Base-by-base conservation (phyloP, 495 filamentous ascomycete species). In the Neurospora tetrasperma region DNA sequence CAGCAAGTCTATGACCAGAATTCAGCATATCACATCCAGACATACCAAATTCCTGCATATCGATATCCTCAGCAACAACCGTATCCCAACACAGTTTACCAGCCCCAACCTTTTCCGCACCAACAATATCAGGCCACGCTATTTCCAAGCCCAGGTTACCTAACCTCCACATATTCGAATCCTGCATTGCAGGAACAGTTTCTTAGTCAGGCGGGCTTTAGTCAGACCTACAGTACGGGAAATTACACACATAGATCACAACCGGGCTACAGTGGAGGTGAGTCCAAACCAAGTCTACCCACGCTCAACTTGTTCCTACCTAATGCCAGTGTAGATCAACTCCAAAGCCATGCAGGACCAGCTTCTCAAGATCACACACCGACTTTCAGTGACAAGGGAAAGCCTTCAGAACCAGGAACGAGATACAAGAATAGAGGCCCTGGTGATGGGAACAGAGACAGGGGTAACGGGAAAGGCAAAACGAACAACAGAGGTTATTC, bases 321-420 rank as follows among this genome's bases (percentile, higher is more conserved):
- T 66, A 31, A 31, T 66, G 5, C 11, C 48, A 7, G 2, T 66
- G 54, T 35, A 66, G 54, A 66, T 66, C 54, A 66, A 66, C 11
- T 9, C 70, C 14, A 62, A 20, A 1, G 20, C 54, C 18, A n/a
- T 20, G 42, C 71, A 72, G 27, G 66, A 31, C 12, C 69, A 8
- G 54, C 27, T 66, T 66, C 2, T 9, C 27, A 66, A 5, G 14
- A 72, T 35, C 27, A 44, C 35, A 38, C 68, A 12, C 41, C 27
- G 4, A 18, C 70, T 4, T 39, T 39, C 10, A 77, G 70, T 20
- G 42, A 70, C 18, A 74, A 73, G 39, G 44, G 40, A 9, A 76
- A 48, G 42, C 6, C 31, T 7, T 20, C 41, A 9, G 70, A 74
- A 8, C 14, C 31, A 27, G 10, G 69, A 2, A 6, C 68, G 16